These are phyloP conservation scores for Coemansia sp. DNA, from an alignment of 192 early-diverging fungal genomes.

Conservation along the genomic window DNA sequence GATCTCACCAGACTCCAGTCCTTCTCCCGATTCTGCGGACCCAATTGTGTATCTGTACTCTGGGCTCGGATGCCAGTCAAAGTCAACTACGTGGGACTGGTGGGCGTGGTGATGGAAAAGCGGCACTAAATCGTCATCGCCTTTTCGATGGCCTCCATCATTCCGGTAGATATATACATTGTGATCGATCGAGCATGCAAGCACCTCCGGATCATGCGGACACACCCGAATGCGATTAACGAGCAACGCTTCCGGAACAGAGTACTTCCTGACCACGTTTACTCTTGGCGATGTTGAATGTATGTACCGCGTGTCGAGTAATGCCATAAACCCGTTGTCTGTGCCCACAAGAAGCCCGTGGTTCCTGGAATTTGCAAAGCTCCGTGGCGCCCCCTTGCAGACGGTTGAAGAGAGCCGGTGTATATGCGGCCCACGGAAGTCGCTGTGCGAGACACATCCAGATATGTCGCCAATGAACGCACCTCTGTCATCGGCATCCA, in stretches of 20 bases:
- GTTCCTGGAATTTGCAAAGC: constrained; percentile 21
- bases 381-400: constrained; percentile 11
- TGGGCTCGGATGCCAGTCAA: constrained; percentile 38
- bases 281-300: background rate
- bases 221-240: constrained; percentile 26
- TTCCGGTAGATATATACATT: constrained; percentile 36
- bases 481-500: constrained; percentile 20
- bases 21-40: constrained; percentile 31
- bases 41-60: constrained; percentile 44
- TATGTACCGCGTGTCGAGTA: constrained; percentile 34
- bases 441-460: constrained; percentile 25
- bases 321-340: constrained; percentile 12
- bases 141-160: background rate
- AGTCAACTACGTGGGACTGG: constrained; percentile 34
- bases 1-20: constrained; percentile 24
- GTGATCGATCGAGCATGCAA: constrained; percentile 31
- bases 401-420: constrained; percentile 1
- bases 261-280: constrained; percentile 7
- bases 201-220: constrained; percentile 28
- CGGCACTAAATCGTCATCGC: background rate
- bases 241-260: background rate
- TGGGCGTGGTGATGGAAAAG: constrained; percentile 38
- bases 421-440: constrained; percentile 42
- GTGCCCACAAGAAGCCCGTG: constrained; percentile 31
- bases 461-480: constrained; percentile 25